Evolutionary conservation across 2,329 filamentous ascomycete species (phyloP).

Genomic region (Shiraia sp.): DNA sequence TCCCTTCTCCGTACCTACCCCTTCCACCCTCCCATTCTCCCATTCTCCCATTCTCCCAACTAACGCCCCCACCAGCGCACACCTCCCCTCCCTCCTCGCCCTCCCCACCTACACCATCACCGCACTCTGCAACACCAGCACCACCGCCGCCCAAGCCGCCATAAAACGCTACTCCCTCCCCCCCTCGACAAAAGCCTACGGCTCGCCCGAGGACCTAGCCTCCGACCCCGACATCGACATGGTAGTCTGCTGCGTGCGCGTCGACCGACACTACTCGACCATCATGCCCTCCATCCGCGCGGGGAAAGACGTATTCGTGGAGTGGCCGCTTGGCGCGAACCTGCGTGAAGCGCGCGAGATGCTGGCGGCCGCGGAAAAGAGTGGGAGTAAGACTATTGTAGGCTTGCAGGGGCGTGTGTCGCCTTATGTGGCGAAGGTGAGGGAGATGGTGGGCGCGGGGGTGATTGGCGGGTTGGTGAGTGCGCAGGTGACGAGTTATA

Average conservation of each 20-base stretch:
- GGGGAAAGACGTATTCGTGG: conserved; percentile 55
- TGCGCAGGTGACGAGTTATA: conserved; percentile 24
- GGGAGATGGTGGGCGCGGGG: conserved; percentile 44
- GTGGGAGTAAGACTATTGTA: conserved; percentile 48
- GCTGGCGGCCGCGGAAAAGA: conserved; percentile 40
- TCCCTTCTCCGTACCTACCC: conserved; percentile 4
- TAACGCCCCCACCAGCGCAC: conserved; percentile 21
- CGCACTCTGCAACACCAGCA: conserved; percentile 53
- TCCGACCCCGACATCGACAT: conserved; percentile 51
- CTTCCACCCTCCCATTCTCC: not conserved
- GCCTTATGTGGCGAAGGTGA: conserved; percentile 45
- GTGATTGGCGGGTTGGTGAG: conserved; percentile 49
- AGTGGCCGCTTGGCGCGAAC: conserved; percentile 52
- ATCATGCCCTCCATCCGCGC: conserved; percentile 47
- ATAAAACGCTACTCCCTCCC: conserved; percentile 47
- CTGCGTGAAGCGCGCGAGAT: conserved; percentile 48
- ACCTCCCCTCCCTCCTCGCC: conserved; percentile 42
- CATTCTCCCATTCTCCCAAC: not conserved
- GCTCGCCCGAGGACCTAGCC: conserved; percentile 47
- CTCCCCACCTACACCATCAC: conserved; percentile 49
- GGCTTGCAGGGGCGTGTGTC: conserved; percentile 50
- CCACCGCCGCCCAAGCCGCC: conserved; percentile 45
- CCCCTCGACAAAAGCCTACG: conserved; percentile 49
- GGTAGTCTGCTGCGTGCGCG: conserved; percentile 48
- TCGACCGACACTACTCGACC: conserved; percentile 47